These are phyloP conservation scores for Chlorella sp. DNA, from an alignment of 139 green algal species.

Conservation along the genomic window DNA sequence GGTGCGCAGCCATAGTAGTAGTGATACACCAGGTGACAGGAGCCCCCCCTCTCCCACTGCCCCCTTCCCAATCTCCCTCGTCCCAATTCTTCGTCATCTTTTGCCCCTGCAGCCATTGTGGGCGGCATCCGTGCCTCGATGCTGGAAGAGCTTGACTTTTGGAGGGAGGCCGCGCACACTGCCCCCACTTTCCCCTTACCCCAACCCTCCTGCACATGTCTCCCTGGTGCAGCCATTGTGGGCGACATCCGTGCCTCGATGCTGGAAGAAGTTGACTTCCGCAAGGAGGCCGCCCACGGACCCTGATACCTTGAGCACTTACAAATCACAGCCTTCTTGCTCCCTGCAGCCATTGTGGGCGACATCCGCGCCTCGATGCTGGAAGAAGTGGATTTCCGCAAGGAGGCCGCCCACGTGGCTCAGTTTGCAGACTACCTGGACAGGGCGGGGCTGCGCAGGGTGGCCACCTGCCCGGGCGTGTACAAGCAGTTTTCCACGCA, in stretches of 20 bases:
- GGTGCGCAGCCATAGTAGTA: too few relatives aligned
- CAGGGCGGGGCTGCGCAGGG: constrained; percentile 52
- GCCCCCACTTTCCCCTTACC: background rate
- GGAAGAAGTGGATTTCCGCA: constrained; percentile 91
- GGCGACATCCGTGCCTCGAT: too few relatives aligned
- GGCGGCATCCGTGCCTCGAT: too few relatives aligned
- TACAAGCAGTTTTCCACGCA: constrained; percentile 80
- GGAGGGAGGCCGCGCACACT: too few relatives aligned
- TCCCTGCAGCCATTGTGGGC: constrained; percentile 63
- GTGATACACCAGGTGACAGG: too few relatives aligned
- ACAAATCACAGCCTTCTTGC: background rate
- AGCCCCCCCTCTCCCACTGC: too few relatives aligned
- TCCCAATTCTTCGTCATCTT: too few relatives aligned
- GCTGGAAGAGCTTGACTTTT: too few relatives aligned
- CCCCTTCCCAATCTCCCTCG: too few relatives aligned
- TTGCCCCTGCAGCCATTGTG: too few relatives aligned
- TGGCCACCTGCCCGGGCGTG: constrained; percentile 84
- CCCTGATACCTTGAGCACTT: background rate
- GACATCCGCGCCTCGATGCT: constrained; percentile 87
- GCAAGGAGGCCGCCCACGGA: background rate
- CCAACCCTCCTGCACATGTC: too few relatives aligned
- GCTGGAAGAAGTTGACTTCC: too few relatives aligned
- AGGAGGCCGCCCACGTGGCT: constrained; percentile 82
- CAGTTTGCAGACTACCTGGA: constrained; percentile 88
- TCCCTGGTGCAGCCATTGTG: background rate